These are phyloP conservation scores for Didymella pomorum DNA, from an alignment of 2,329 filamentous ascomycete species.

Conservation along the genomic window DNA sequence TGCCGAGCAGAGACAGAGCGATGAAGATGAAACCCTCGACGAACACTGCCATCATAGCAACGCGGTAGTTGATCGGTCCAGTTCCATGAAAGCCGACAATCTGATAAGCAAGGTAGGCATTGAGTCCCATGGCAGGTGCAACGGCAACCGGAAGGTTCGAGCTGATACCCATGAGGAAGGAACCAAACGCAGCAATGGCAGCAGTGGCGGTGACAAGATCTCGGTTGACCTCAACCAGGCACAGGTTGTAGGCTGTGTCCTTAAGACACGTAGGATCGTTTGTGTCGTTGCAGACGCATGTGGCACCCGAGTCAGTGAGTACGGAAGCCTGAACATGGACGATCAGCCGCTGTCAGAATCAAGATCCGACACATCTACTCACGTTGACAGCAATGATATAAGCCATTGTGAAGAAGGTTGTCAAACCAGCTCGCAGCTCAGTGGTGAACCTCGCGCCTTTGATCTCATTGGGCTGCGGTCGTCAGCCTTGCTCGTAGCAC, in stretches of 20 bases:
- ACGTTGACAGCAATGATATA: constrained; percentile 72
- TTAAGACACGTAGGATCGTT: constrained; percentile 60
- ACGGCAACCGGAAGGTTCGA: constrained; percentile 80
- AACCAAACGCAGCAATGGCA: constrained; percentile 79
- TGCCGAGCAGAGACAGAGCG: constrained; percentile 73
- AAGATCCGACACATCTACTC: constrained; percentile 44
- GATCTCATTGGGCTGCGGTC: constrained; percentile 68
- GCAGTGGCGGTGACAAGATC: constrained; percentile 87
- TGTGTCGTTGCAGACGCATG: constrained; percentile 72
- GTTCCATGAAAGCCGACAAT: constrained; percentile 80
- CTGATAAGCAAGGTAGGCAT: constrained; percentile 87
- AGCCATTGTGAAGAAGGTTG: constrained; percentile 65
- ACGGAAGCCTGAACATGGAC: constrained; percentile 58
- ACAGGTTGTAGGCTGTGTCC: constrained; percentile 69
- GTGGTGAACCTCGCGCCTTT: constrained; percentile 82
- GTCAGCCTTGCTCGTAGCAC: constrained; percentile 22
- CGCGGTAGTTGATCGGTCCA: constrained; percentile 70
- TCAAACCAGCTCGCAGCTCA: constrained; percentile 81
- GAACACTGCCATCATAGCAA: constrained; percentile 86
- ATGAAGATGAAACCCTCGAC: constrained; percentile 89
- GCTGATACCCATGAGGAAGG: constrained; percentile 81
- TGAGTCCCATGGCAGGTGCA: constrained; percentile 80
- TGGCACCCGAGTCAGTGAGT: constrained; percentile 75
- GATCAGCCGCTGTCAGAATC: constrained; percentile 17
- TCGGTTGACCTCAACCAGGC: constrained; percentile 69